A percentile compares a stretch with the other conserved stretches of the same genome.
Conservation (phyloP, 352 stramenopile species). For the Globisporangium spinosum region DNA sequence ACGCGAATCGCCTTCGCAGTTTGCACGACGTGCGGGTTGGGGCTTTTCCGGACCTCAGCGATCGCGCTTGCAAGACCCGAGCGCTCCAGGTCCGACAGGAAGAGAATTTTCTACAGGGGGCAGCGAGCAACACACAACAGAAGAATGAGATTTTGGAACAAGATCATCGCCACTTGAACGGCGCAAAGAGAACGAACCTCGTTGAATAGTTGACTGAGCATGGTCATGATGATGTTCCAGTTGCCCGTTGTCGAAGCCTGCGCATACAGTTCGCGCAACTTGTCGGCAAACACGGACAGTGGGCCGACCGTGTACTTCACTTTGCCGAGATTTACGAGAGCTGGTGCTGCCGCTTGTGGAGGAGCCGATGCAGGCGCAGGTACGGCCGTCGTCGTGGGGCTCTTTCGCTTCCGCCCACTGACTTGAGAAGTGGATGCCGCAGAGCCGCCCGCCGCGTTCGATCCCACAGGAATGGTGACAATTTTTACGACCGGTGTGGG, state of each 20-base stretch:
- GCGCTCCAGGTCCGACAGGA: slow-evolving; percentile 12
- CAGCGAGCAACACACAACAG: not conserved
- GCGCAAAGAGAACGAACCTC: slow-evolving; percentile 6
- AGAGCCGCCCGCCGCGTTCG: not conserved
- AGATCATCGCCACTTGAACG: too few species aligned
- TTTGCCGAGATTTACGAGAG: not conserved
- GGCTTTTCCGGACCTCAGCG: slow-evolving; percentile 18
- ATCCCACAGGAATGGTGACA: not conserved
- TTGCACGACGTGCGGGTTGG: slow-evolving; percentile 20
- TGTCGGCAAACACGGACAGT: slow-evolving; percentile 10
- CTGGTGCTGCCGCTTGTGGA: not conserved
- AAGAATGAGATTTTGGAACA: too few species aligned
- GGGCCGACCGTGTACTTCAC: slow-evolving; percentile 2
- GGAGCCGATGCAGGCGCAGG: not conserved
- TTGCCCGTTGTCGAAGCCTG: slow-evolving; percentile 14
- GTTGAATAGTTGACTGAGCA: slow-evolving; percentile 20
- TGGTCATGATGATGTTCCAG: slow-evolving; percentile 7
- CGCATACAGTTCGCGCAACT: slow-evolving; percentile 6
- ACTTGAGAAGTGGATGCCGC: not conserved
- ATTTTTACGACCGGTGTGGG: not conserved
- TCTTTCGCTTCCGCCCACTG: not conserved
- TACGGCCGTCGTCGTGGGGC: not conserved
- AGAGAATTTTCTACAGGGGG: slow-evolving; percentile 12
- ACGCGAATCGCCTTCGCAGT: slow-evolving; percentile 21
- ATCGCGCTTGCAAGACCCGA: slow-evolving; percentile 16